Percentiles rank a stretch among this genome's conserved stretches.
phyloP scores from a whole-genome alignment of 73 alveolate species.

The Durusdinium trenchii region DNA sequence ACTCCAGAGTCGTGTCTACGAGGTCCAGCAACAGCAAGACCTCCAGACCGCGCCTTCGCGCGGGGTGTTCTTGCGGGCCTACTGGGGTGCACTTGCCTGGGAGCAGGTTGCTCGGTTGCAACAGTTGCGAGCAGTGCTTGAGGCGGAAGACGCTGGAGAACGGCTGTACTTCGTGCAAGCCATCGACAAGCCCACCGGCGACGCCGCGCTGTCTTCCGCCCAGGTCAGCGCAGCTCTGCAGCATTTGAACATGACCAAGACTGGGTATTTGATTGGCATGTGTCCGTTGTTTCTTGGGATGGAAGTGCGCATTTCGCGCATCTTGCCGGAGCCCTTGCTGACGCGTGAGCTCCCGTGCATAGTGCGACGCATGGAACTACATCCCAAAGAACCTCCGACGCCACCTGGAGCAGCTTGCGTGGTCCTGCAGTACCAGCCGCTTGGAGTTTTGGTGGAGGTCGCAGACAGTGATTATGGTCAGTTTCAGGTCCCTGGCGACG shows the following conservation, averaged over 20 bases:
- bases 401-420: background rate
- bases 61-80: background rate
- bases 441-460: no score
- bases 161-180: constrained; percentile 31
- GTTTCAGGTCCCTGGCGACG: no score
- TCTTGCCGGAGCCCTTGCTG: no score
- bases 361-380: background rate
- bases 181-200: constrained; percentile 5
- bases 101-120: constrained; percentile 53
- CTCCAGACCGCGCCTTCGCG: background rate
- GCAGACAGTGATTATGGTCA: no score
- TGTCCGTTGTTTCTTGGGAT: background rate
- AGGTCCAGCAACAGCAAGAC: background rate
- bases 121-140: background rate
- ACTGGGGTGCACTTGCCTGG: constrained; percentile 64
- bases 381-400: background rate
- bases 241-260: constrained; percentile 19
- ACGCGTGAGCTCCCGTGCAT: no score
- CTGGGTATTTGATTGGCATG: constrained; percentile 36
- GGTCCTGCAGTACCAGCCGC: no score
- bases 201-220: background rate
- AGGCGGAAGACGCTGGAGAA: background rate
- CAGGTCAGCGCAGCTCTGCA: background rate
- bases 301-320: no score
- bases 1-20: background rate